Evolutionary conservation across 371 early-diverging fungal genomes (phyloP), one percentile per base, ranked within the genome.

Genomic region (Lichtheimia ornata): DNA sequence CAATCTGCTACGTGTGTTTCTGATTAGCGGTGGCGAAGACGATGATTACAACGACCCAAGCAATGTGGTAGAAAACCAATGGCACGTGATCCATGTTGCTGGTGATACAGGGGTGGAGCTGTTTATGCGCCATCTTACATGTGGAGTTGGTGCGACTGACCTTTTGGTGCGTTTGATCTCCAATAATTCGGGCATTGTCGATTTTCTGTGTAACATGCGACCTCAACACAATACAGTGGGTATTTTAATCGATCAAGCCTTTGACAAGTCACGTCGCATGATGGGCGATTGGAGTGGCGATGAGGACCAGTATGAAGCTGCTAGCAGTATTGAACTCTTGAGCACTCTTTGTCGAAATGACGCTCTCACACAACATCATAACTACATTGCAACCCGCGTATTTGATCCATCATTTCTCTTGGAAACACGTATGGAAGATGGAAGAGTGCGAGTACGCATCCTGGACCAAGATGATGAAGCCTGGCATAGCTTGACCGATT

Each of bases 1-100:
- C 53, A 64, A 66, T 42, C 54, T 75, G 0, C 35, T 75, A 30
- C 70, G 76, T 4, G 70, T 72, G 0, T 75, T 75, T 62, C 24
- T 75, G 3, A 59, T 72, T 45, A 44, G 57, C 12, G 43, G 15
- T 15, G 7, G 25, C 15, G 47, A 42, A 11, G 58, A 63, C 2
- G 58, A 27, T 17, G 68, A 57, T 7, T 53, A 60, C 5, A 52
- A 61, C 1, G 62, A 62, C 6, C 49, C 24, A 11, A 18, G 30
- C 6, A 55, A 64, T 7, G 30, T 50, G 11, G 41, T 50, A 15
- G 52, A 57, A 24, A 75, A 75, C 25, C 72, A 70, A 35, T 28
- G 41, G 4, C 66, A 72, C 27, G 59, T 72, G 1, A 30, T 68
- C 2, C 49, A 67, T 0, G 47, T 66, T 0, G 65, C 69, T 3